phyloP scores from a whole-genome alignment of 805 yeast species.

The Lipomyces mesembrius region DNA sequence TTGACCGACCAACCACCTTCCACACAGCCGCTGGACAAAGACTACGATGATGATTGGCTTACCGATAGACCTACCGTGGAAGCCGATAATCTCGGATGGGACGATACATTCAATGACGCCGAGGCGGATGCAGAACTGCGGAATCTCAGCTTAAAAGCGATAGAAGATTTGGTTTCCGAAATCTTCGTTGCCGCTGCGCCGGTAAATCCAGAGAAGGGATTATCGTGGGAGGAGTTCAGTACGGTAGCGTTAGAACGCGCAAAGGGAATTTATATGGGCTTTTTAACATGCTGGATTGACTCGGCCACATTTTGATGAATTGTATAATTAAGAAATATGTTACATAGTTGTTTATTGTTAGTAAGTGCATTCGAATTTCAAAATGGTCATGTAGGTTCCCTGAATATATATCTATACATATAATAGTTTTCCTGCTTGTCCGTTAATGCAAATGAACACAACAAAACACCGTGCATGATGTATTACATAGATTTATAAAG shows the following conservation, averaged over 20 bases:
- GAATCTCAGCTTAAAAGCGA: conserved; percentile 24
- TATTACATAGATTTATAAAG: not conserved
- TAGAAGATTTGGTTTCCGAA: conserved; percentile 28
- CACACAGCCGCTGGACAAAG: conserved; percentile 9
- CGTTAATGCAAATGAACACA: not conserved
- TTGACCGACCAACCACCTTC: conserved; percentile 14
- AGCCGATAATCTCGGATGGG: conserved; percentile 5
- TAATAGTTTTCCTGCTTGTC: not conserved
- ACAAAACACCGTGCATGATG: not conserved
- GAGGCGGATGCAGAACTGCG: conserved; percentile 35
- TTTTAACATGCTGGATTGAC: conserved; percentile 32
- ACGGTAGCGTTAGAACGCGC: conserved; percentile 22
- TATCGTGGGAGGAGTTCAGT: conserved; percentile 31
- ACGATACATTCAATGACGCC: conserved; percentile 9
- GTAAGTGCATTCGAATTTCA: not conserved
- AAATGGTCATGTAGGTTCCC: not conserved
- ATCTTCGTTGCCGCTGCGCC: conserved; percentile 32
- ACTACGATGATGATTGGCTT: conserved; percentile 18
- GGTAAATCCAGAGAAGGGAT: conserved; percentile 16
- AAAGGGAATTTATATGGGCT: conserved; percentile 21
- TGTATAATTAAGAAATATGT: not conserved
- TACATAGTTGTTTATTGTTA: too few species aligned
- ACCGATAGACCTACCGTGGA: not conserved
- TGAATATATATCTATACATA: not conserved
- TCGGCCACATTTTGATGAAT: conserved; percentile 20